phyloP scores from a whole-genome alignment of 2,329 filamentous ascomycete genomes.

The Xylaria sp. region DNA sequence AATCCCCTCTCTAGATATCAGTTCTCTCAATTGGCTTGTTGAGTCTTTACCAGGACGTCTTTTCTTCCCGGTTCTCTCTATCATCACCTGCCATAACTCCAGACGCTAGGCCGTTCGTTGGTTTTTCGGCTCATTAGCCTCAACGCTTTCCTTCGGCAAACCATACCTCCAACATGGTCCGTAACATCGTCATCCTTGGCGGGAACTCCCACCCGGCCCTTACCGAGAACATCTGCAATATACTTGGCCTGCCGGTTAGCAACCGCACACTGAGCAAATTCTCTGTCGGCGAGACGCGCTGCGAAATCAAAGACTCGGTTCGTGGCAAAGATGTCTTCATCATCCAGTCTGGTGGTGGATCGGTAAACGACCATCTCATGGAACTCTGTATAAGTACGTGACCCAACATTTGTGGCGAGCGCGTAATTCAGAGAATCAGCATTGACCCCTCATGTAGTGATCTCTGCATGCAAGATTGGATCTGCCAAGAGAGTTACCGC shows the following conservation, averaged over 20 bases:
- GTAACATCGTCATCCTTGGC: conserved; percentile 93
- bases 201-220: conserved; percentile 92
- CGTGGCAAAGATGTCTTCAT: conserved; percentile 99
- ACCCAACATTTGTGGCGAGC: not conserved
- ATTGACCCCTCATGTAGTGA: conserved; percentile 59
- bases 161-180: conserved; percentile 73
- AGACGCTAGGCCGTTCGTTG: conserved; percentile 2
- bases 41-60: conserved; percentile 6
- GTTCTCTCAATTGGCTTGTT: not conserved
- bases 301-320: conserved; percentile 96
- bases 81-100: not conserved
- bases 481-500: conserved; percentile 94
- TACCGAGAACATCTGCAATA: conserved; percentile 86
- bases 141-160: conserved; percentile 16
- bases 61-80: not conserved
- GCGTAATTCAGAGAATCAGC: not conserved
- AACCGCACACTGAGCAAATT: conserved; percentile 91
- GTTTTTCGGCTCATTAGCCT: conserved; percentile 10
- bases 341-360: conserved; percentile 91
- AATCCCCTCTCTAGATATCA: not conserved
- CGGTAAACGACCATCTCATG: conserved; percentile 95
- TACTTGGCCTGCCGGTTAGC: conserved; percentile 86
- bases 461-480: conserved; percentile 96
- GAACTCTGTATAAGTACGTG: conserved; percentile 84
- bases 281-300: conserved; percentile 91